Conservation (phyloP, 192 early-diverging fungal genomes). For the Geranomyces variabilis region DNA sequence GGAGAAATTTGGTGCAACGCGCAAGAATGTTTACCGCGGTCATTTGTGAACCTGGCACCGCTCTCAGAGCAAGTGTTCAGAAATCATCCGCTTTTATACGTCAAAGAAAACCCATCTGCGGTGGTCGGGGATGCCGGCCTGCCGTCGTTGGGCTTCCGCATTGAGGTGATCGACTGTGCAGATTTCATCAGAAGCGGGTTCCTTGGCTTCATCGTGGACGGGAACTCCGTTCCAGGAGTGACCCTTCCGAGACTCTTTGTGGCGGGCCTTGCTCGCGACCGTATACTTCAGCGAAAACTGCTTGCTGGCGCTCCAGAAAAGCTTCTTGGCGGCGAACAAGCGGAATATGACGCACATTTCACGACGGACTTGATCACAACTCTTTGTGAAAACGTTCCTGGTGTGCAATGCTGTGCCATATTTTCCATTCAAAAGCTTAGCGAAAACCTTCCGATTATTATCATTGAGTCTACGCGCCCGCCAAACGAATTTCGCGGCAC, state of each 20-base stretch:
- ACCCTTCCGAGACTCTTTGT: slow-evolving; percentile 68
- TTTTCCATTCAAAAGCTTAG: slow-evolving; percentile 73
- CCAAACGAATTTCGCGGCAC: slow-evolving; percentile 55
- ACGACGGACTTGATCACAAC: slow-evolving; percentile 42
- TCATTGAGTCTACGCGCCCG: slow-evolving; percentile 63
- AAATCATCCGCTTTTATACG: slow-evolving; percentile 59
- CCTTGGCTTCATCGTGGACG: slow-evolving; percentile 55
- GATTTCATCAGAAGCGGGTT: slow-evolving; percentile 79
- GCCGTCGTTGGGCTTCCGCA: neutral
- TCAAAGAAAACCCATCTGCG: neutral
- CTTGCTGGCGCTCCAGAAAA: too few species aligned
- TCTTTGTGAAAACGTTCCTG: slow-evolving; percentile 15
- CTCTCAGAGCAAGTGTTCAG: slow-evolving; percentile 76
- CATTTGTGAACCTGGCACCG: slow-evolving; percentile 79
- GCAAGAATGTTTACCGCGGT: slow-evolving; percentile 64
- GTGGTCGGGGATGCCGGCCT: neutral
- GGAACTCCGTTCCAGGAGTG: slow-evolving; percentile 21
- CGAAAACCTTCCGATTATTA: slow-evolving; percentile 74
- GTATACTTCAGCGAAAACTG: slow-evolving; percentile 55
- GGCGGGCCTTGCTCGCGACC: slow-evolving; percentile 78
- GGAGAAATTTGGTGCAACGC: slow-evolving; percentile 88
- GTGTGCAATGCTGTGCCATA: slow-evolving; percentile 36
- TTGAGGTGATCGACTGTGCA: slow-evolving; percentile 14
- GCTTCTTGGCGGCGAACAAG: neutral
- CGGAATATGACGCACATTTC: slow-evolving; percentile 40